These are phyloP conservation scores for Jaltomata sinuosa DNA, from an alignment of 257 asterid genomes.

Conservation along the genomic window DNA sequence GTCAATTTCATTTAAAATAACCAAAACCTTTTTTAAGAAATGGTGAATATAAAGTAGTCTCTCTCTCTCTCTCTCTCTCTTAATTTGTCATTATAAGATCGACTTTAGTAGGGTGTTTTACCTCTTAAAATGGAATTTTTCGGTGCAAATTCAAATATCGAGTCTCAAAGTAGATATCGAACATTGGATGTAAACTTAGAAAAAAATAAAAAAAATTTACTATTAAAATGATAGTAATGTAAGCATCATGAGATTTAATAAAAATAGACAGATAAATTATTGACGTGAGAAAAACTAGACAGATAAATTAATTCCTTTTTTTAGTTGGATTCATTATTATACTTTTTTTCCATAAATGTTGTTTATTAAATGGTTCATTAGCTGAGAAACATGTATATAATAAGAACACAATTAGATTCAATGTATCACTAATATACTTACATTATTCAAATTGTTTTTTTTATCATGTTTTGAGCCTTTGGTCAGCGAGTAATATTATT, in stretches of 20 bases:
- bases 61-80: background rate
- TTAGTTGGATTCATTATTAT: background rate
- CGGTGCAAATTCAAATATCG: rapidly evolving
- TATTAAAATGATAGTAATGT: background rate
- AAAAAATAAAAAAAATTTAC: background rate
- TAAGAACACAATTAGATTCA: background rate
- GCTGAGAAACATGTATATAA: background rate
- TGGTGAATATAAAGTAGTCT: background rate
- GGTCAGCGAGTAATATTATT: background rate
- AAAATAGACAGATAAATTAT: background rate
- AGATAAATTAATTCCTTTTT: background rate
- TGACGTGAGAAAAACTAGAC: background rate
- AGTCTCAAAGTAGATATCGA: rapidly evolving
- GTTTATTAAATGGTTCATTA: background rate
- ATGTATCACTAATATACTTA: background rate
- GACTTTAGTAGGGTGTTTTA: background rate
- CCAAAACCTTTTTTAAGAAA: background rate
- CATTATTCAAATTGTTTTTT: background rate
- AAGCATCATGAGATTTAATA: background rate
- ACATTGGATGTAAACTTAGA: background rate
- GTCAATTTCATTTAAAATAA: background rate
- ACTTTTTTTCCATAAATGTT: background rate
- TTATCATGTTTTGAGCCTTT: background rate
- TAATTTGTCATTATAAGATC: background rate
- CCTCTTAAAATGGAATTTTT: no score